Evolutionary conservation across 192 early-diverging fungal species (phyloP), one percentile per base, ranked within the genome.

Genomic region (Lobosporangium transversale): DNA sequence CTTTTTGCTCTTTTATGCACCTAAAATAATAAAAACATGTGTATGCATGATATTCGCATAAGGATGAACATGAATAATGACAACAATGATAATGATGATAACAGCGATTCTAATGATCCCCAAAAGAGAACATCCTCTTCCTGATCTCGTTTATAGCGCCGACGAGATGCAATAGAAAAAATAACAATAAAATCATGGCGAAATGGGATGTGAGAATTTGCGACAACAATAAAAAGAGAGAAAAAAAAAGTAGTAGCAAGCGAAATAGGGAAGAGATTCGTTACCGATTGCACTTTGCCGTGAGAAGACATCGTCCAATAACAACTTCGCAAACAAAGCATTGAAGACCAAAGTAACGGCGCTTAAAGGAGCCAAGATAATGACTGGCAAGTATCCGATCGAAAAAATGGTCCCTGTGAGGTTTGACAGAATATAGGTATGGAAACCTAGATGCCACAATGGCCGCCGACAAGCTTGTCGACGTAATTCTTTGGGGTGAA

Each of bases 341-440:
- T 93, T 93, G 59, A 91, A 89, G 17, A 92, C 89, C 49, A 93
- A 70, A 6, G 86, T 88, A 32, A 91, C 86, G 6, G 92, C 90
- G 3, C 89, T 90, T 59, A 93, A 71, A 8, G 92, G 92, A 12
- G 92, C 92, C 17, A 91, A 76, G 47, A 92, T 91, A 59, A 92
- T 87, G 12, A 93, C 89, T 2, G 92, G 92, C 12, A 93, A 82
- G 53, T 91, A 88, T 56, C 90, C 91, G 48, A 93, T 88, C 0
- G 92, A 87, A 33, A 93, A 86, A 8, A 87, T 79, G 0, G 91
- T 89, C 47, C 90, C 90, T 18, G 86, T 88, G 10, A 90, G 86
- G 32, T 90, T 91, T 43, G 90, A 88, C 36, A 87, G 58, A 54
- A 93, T 79, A 52, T 89, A 92, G 21, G 88, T 84, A 24, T 78